These are phyloP conservation scores for Babesia sp. DNA, from an alignment of 169 alveolate genomes.

Conservation along the genomic window DNA sequence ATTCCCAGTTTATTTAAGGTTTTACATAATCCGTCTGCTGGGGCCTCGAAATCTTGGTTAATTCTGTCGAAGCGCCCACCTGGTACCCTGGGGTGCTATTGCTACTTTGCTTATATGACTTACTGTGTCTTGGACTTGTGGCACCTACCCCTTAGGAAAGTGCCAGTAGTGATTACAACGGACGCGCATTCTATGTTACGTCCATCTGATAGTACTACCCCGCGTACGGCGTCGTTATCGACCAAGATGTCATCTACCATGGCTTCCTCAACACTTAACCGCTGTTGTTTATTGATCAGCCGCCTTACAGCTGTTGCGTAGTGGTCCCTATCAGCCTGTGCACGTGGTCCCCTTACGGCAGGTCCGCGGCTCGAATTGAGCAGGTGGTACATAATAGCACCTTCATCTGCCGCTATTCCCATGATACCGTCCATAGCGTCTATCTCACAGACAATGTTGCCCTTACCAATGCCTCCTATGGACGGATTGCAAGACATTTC, in stretches of 20 bases:
- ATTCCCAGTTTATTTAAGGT: slow-evolving; percentile 53
- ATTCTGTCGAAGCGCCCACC: slow-evolving; percentile 76
- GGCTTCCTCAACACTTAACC: slow-evolving; percentile 55
- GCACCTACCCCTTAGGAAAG: slow-evolving; percentile 86
- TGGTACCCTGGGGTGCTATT: slow-evolving; percentile 41
- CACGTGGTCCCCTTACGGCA: slow-evolving; percentile 91
- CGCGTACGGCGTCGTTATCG: slow-evolving; percentile 55
- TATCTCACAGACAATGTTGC: slow-evolving; percentile 88
- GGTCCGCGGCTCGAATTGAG: slow-evolving; percentile 87
- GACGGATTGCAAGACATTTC: slow-evolving; percentile 88
- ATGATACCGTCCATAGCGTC: slow-evolving; percentile 92
- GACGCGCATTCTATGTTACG: slow-evolving; percentile 47
- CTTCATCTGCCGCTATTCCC: slow-evolving; percentile 84
- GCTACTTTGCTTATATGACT: neutral
- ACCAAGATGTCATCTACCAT: slow-evolving; percentile 70
- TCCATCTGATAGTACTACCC: slow-evolving; percentile 69
- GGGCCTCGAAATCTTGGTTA: slow-evolving; percentile 51
- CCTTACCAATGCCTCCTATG: slow-evolving; percentile 93
- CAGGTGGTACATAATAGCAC: slow-evolving; percentile 86
- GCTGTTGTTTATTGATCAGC: slow-evolving; percentile 2
- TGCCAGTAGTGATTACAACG: slow-evolving; percentile 89
- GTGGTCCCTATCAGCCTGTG: slow-evolving; percentile 86
- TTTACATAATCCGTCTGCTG: slow-evolving; percentile 68
- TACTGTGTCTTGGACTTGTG: slow-evolving; percentile 81
- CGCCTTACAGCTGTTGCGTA: slow-evolving; percentile 77